Evolutionary conservation across 2,329 filamentous ascomycete genomes (phyloP), one percentile per base, ranked within the genome.

Genomic region (Didymosphaeria variabile): DNA sequence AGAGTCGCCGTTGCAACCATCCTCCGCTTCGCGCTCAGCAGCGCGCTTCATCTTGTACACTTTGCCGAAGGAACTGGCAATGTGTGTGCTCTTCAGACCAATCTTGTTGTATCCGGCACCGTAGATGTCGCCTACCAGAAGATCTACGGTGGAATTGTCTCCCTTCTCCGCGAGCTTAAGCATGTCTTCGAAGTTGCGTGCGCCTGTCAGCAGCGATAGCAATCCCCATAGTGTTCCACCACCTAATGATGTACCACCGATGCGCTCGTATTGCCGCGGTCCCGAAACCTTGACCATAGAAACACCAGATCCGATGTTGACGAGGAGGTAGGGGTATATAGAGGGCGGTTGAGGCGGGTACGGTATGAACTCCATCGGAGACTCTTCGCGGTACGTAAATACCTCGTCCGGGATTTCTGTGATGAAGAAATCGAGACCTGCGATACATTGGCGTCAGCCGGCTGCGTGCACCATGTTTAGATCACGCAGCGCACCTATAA

Each of bases 161-260:
- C 95, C 95, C 36, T 88, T 85, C 66, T 95, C 95, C 0, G 95
- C 94, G 82, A 96, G 90, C 57, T 90, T 90, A 38, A 99, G 85
- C 95, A 99, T 99, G 70, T 97, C 94, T 78, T 98, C 95, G 75
- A 99, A 99, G n/a, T 90, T 94, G 58, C 91, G 87, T 23, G 94
- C 93, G n/a, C 94, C 93, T 0, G 95, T 99, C 42, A 99, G 84
- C 55, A 99, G 86, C 13, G 92, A 95, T 40, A 99, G 85, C 26
- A 99, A 84, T 0, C 95, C 95, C 95, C 95, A 99, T 55, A 99
- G 90, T 1, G 95, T 99, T n/a, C 95, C 95, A 47, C 95, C 95
- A 36, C 95, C 95, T 0, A 99, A 86, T 4, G 94, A 97, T 3
- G 95, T 97, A 62, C 95, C 95, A 56, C 95, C 95, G 10, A 99